Evolutionary conservation across 805 yeast species (phyloP).

Genomic region (Candida arabinofermentans): DNA sequence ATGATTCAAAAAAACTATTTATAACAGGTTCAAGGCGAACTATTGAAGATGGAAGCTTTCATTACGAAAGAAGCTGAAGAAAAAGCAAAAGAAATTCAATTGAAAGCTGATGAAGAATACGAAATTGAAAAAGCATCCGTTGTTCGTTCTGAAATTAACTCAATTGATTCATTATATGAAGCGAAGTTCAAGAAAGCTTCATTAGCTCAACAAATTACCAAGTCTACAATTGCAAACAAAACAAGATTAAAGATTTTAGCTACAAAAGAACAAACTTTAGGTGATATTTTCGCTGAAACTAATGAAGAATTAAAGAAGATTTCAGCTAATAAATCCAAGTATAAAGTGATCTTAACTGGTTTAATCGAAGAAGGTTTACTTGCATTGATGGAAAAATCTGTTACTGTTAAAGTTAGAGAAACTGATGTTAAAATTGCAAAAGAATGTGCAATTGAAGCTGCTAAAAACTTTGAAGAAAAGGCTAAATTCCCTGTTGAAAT

Average conservation of each 20-base stretch:
- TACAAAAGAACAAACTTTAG: slow-evolving; percentile 78
- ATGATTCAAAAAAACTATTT: too few species aligned
- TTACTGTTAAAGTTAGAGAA: slow-evolving; percentile 63
- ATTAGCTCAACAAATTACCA: slow-evolving; percentile 90
- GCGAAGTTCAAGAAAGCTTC: slow-evolving; percentile 86
- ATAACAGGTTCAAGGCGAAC: slow-evolving; percentile 83
- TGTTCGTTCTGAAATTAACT: slow-evolving; percentile 87
- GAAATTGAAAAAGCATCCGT: slow-evolving; percentile 95
- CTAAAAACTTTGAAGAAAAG: slow-evolving; percentile 57
- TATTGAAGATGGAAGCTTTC: slow-evolving; percentile 96
- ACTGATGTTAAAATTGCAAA: slow-evolving; percentile 57
- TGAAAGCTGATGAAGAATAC: slow-evolving; percentile 98
- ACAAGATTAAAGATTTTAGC: slow-evolving; percentile 86
- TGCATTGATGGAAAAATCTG: slow-evolving; percentile 68
- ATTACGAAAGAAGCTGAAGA: slow-evolving; percentile 99
- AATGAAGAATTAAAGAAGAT: slow-evolving; percentile 55
- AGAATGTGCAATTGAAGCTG: slow-evolving; percentile 59
- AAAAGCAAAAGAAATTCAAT: slow-evolving; percentile 91
- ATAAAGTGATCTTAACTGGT: slow-evolving; percentile 67
- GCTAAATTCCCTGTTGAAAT: slow-evolving; percentile 56
- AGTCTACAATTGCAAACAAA: slow-evolving; percentile 93
- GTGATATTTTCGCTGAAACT: slow-evolving; percentile 69
- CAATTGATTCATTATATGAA: slow-evolving; percentile 78
- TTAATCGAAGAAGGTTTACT: slow-evolving; percentile 75
- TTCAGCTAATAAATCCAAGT: slow-evolving; percentile 51